Base-by-base conservation (phyloP, 208 protist species). In the Acanthamoeba castellanii region DNA sequence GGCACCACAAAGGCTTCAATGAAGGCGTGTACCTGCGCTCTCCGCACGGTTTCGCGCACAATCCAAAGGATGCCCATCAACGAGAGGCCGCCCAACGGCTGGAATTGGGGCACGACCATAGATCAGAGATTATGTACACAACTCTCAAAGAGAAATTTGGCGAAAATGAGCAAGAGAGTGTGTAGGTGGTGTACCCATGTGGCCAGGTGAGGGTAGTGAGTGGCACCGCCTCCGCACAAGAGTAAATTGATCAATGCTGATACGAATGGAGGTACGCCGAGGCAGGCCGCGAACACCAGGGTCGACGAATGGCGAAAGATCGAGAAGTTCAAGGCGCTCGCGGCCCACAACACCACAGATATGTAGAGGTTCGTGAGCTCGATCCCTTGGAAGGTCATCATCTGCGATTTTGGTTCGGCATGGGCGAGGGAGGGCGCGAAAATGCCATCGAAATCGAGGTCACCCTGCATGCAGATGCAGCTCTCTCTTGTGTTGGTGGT, bases 341-440 rank as follows among this genome's bases (percentile, higher is more conserved):
- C 42, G 34, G 72, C 34, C 72, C 72, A 81, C 7, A 81, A 22
- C 2, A 20, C 37, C 14, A 81, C 2, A 34, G 34, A 81, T 7
- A 81, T 32, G 42, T 81, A 81, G 34, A 81, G 30, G 14, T 81
- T 81, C 3, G 72, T 81, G 72, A 81, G 72, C 72, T 81, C 72
- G 34, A 81, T 81, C 20, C 37, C 72, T 1, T 81, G 72, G 34
- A 81, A 81, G 34, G 72, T 81, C 37, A 50, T 42, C 8, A 76
- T 32, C 11, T 76, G 68, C 68, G 68, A 76, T 45, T 14, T 1
- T 27, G 13, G 34, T 37, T 11, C 25, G 68, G 1, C 27, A 76
- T 30, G 6, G n/a, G n/a, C 27, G n/a, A 76, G 34, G n/a, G 27
- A 30, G 68, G 68, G 9, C 1, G 68, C 68, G 37, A 42, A 76